Base-by-base conservation (phyloP, 306 rosid genomes). In the Gastrolobium bilobum region DNA sequence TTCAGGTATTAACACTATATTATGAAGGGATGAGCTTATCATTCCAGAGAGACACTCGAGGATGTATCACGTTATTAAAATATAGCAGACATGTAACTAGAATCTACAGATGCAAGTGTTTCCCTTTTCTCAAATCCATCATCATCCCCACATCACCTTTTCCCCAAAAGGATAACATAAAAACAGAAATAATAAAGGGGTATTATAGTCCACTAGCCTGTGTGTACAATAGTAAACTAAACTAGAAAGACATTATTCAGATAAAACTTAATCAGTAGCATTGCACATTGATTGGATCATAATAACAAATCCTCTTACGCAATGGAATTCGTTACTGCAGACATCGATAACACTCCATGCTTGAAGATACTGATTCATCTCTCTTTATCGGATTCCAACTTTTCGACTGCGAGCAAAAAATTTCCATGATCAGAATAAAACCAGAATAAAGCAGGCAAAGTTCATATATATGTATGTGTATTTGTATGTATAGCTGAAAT, bases 251-350 rank as follows among this genome's bases (percentile, higher is more conserved):
- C 4, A 35, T 35, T n/a, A 67, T 46, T 66, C 10, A 81, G 10
- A 53, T 57, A 29, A 40, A 44, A 60, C 43, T 44, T 73, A 26
- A 54, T 40, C 7, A 34, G 20, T 58, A 58, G 70, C 57, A 67
- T 47, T 48, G 15, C 46, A 46, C 43, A 73, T 65, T 73, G 31
- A 63, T 10, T 20, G 53, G 2, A 80, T 31, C 39, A 73, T 20
- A 42, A 44, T 31, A 29, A 30, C 53, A 73, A 73, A 56, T 56
- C 48, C 54, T 75, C 75, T 56, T 68, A 78, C 61, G 51, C 9
- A 82, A 68, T 67, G 31, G 42, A 76, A 82, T 38, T 82, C 79
- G 51, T 73, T 43, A 65, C n/a, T 61, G 26, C 66, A 35, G 13
- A 70, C 39, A 62, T 20, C 30, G 4, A 48, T 75, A 34, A 31